Evolutionary conservation across 129 eudicot genomes (phyloP), one percentile per base, ranked within the genome.

Genomic region (Flaveria brownii): DNA sequence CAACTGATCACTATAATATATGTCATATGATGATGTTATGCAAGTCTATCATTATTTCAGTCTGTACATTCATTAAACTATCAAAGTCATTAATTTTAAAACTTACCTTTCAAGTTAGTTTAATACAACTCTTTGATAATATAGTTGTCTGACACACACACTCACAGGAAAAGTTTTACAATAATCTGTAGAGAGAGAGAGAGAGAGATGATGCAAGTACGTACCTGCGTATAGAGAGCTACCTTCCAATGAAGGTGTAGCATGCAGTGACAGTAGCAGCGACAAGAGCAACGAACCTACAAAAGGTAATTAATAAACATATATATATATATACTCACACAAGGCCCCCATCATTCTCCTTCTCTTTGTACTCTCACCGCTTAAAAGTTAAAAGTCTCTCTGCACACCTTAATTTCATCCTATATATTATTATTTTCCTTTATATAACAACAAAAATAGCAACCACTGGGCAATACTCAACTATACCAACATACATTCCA

Each of bases 211-310:
- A 25, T 43, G 52, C 11, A 17, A 62, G n/a, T n/a, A n/a, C 65
- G 77, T 78, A 78, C 82, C 75, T 54, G 78, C 74, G 41, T 64
- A 36, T 16, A 26, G 16, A 14, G 42, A 62, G 73, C 79, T 72
- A 65, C 9, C 43, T 77, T 73, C 83, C 79, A 67, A 79, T 16
- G 55, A 51, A 42, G 76, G 23, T 56, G 83, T 81, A 42, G 65
- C 75, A 77, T 45, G 75, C 25, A 2, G 41, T 5, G 84, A 73
- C 86, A 82, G 77, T 26, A 79, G 72, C 77, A 84, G 86, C 84
- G 72, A 81, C 80, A 62, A 82, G 81, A 82, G 80, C 81, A 82
- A 80, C 85, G 73, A 78, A 82, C 88, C 86, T 78, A 82, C 86
- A 76, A 76, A 82, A 59, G 82, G 71, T 66, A 84, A 81, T 81